Conservation (phyloP, 1,284 basidiomycete species). For the Cystobasidium sp. region DNA sequence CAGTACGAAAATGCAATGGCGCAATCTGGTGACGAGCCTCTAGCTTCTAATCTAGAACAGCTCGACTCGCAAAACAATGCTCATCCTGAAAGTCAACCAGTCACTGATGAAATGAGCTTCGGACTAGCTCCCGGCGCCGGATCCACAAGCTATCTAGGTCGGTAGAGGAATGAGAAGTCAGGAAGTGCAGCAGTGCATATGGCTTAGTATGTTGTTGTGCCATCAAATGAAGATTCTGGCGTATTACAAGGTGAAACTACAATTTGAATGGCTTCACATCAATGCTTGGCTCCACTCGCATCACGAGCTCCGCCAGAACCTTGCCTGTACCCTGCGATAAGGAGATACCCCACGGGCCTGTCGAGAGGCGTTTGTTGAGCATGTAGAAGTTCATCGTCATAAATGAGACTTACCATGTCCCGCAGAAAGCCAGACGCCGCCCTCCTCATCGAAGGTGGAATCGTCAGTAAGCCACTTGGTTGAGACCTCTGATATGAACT, state of each 20-base stretch:
- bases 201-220: not conserved
- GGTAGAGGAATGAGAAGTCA: not conserved
- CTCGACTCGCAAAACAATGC: not conserved
- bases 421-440: conserved; percentile 33
- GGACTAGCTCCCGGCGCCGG: conserved; percentile 37
- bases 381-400: not conserved
- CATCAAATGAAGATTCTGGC: not conserved
- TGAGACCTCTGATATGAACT: conserved; percentile 9
- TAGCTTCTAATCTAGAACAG: not conserved
- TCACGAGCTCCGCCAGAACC: conserved; percentile 27
- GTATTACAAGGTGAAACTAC: not conserved
- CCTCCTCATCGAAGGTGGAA: not conserved
- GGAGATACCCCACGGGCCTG: conserved; percentile 41
- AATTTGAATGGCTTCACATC: conserved; percentile 6
- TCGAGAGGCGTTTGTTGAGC: not conserved
- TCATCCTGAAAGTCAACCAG: not conserved
- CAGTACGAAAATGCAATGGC: conserved; percentile 41
- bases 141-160: conserved; percentile 33
- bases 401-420: conserved; percentile 10
- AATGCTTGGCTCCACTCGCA: conserved; percentile 12
- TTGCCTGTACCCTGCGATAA: conserved; percentile 24
- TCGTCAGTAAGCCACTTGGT: not conserved
- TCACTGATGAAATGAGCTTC: conserved; percentile 22
- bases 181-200: not conserved
- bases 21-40: conserved; percentile 12